Conservation (phyloP, 192 early-diverging fungal species). For the Diversispora epigaea region DNA sequence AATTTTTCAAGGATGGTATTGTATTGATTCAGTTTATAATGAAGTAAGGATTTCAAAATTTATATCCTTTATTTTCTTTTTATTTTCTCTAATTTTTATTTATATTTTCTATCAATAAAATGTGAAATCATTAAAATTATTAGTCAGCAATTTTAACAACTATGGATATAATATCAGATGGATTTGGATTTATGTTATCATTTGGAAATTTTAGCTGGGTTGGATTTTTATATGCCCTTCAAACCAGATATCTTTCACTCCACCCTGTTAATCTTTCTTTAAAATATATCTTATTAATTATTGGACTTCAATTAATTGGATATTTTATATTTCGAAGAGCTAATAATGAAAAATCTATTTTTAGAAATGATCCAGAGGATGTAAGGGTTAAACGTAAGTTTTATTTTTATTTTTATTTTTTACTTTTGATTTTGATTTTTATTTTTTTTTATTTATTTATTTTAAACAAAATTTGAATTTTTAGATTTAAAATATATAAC, state of each 20-base stretch:
- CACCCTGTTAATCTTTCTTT: slow-evolving; percentile 63
- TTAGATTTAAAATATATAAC: slow-evolving; percentile 80
- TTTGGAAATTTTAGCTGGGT: slow-evolving; percentile 88
- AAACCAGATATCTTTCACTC: slow-evolving; percentile 82
- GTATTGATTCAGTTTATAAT: slow-evolving; percentile 76
- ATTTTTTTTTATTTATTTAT: not conserved
- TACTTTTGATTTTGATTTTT: not conserved
- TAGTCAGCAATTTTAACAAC: slow-evolving; percentile 85
- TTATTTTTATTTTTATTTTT: not conserved
- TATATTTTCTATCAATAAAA: no score
- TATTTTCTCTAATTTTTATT: no score
- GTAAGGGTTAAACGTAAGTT: slow-evolving; percentile 52
- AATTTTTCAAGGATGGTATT: slow-evolving; percentile 79
- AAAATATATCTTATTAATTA: slow-evolving; percentile 41
- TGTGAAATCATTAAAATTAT: slow-evolving; percentile 5
- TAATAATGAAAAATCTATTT: slow-evolving; percentile 90
- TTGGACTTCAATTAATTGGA: slow-evolving; percentile 62
- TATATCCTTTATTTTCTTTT: no score
- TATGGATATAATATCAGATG: slow-evolving; percentile 97
- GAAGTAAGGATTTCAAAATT: not conserved
- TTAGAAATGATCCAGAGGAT: slow-evolving; percentile 67
- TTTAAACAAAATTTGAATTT: not conserved
- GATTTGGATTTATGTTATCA: slow-evolving; percentile 89
- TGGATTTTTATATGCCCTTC: slow-evolving; percentile 85
- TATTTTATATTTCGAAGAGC: slow-evolving; percentile 85